Percentiles rank a stretch among this genome's conserved stretches.
These are phyloP conservation scores for Phellopilus nigrolimitatus DNA, from an alignment of 1,284 basidiomycete species.

Conservation along the genomic window DNA sequence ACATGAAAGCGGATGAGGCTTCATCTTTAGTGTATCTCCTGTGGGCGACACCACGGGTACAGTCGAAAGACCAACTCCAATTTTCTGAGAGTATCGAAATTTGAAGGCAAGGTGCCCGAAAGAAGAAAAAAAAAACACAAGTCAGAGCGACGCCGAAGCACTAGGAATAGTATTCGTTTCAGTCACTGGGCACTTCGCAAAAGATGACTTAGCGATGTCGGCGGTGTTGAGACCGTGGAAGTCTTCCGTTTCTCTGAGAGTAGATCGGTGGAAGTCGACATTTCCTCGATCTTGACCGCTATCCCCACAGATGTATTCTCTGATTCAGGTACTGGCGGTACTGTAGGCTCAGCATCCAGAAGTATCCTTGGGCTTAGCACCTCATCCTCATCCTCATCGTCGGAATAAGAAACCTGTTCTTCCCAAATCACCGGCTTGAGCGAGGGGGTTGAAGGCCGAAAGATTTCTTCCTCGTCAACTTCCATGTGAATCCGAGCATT, in stretches of 20 bases:
- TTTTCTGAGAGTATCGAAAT: too few relatives aligned
- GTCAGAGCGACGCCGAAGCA: background rate
- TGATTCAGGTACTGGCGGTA: background rate
- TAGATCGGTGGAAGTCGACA: background rate
- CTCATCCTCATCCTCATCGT: constrained; percentile 14
- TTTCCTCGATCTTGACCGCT: background rate
- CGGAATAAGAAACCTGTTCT: constrained; percentile 8
- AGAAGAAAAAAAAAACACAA: too few relatives aligned
- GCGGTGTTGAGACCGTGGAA: constrained; percentile 5
- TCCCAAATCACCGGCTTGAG: constrained; percentile 18
- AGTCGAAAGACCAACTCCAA: too few relatives aligned
- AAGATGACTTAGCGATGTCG: constrained; percentile 1
- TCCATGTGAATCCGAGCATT: constrained; percentile 10
- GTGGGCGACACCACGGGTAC: too few relatives aligned
- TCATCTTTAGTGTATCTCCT: too few relatives aligned
- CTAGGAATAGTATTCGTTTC: background rate
- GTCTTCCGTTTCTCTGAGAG: background rate
- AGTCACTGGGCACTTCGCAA: background rate
- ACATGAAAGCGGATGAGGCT: too few relatives aligned
- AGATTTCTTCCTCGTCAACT: background rate
- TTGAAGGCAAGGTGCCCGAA: too few relatives aligned
- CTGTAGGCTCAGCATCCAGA: background rate
- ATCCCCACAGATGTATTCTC: too few relatives aligned
- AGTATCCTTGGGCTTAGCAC: background rate
- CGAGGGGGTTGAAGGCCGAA: background rate